Conservation (phyloP, 2,329 filamentous ascomycete species). For the Hypoxylon sp. region DNA sequence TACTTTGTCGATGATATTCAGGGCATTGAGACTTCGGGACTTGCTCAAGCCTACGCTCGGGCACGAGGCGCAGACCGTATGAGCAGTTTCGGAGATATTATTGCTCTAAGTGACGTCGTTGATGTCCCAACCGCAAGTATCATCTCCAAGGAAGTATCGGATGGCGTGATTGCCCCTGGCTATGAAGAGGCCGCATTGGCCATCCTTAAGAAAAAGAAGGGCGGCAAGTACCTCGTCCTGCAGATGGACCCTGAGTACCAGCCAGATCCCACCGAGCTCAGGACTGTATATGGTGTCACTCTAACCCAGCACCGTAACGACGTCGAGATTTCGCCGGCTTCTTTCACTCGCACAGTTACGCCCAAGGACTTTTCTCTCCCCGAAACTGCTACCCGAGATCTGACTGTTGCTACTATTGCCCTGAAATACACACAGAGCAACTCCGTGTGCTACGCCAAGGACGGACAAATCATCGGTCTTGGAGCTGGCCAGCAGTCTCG, state of each 20-base stretch:
- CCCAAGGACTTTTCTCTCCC: constrained; percentile 84
- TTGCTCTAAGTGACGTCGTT: constrained; percentile 90
- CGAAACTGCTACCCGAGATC: constrained; percentile 84
- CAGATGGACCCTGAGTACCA: constrained; percentile 92
- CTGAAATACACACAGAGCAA: constrained; percentile 99
- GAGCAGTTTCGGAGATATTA: constrained; percentile 98
- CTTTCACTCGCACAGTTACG: constrained; percentile 86
- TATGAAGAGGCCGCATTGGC: constrained; percentile 88
- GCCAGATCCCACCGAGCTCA: constrained; percentile 82
- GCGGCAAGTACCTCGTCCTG: constrained; percentile 93
- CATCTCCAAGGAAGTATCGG: constrained; percentile 97
- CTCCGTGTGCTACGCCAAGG: constrained; percentile 96
- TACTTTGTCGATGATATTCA: constrained; percentile 98
- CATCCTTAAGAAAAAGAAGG: constrained; percentile 98
- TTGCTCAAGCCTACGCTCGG: constrained; percentile 95
- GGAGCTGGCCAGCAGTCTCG: constrained; percentile 97
- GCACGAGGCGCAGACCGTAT: constrained; percentile 96
- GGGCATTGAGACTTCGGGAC: constrained; percentile 83
- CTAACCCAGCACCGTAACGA: constrained; percentile 95
- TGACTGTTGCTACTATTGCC: constrained; percentile 95
- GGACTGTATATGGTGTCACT: constrained; percentile 90
- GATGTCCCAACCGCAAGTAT: constrained; percentile 96
- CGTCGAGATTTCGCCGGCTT: constrained; percentile 83
- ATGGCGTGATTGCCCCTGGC: constrained; percentile 92
- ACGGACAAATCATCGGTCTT: constrained; percentile 93